Percentiles rank a stretch among this genome's conserved stretches.
Evolutionary conservation across 2,329 filamentous ascomycete species (phyloP).

Genomic region (Fusarium coffeatum): DNA sequence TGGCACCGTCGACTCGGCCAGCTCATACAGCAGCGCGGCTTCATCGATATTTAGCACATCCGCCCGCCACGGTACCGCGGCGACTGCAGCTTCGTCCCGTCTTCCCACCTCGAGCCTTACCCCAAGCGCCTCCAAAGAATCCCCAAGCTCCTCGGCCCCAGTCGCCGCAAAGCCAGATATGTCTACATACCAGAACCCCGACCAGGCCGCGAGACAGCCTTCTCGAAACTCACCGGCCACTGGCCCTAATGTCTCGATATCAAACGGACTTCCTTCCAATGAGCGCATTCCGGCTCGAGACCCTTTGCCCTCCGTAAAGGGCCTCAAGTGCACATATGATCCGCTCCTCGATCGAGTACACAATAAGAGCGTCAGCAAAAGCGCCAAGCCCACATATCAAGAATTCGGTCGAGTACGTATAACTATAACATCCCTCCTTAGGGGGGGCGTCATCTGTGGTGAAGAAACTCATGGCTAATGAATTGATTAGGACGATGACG

Average conservation of each 20-base stretch:
- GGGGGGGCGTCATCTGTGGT: slow-evolving; percentile 71
- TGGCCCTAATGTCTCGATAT: slow-evolving; percentile 50
- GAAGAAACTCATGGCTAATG: slow-evolving; percentile 68
- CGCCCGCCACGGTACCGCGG: slow-evolving; percentile 56
- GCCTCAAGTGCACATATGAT: slow-evolving; percentile 71
- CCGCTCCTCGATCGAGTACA: slow-evolving; percentile 65
- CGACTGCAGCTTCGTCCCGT: slow-evolving; percentile 54
- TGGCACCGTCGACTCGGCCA: slow-evolving; percentile 77
- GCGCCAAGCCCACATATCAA: slow-evolving; percentile 70
- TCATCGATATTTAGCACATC: slow-evolving; percentile 76
- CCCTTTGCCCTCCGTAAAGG: slow-evolving; percentile 64
- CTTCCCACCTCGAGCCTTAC: slow-evolving; percentile 59
- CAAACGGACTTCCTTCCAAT: slow-evolving; percentile 50
- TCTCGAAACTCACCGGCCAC: slow-evolving; percentile 46
- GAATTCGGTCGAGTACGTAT: slow-evolving; percentile 75
- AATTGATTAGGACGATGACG: slow-evolving; percentile 79
- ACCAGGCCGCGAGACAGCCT: slow-evolving; percentile 47
- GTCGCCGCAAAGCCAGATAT: slow-evolving; percentile 65
- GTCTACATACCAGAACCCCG: slow-evolving; percentile 63
- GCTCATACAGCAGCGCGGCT: slow-evolving; percentile 75
- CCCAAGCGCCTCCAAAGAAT: slow-evolving; percentile 64
- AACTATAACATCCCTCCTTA: slow-evolving; percentile 54
- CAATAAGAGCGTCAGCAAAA: slow-evolving; percentile 64
- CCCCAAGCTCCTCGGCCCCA: slow-evolving; percentile 61
- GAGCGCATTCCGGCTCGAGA: slow-evolving; percentile 68